Evolutionary conservation across 768 basidiomycete genomes (phyloP).

Genomic region (Macrolepiota fuliginosa): DNA sequence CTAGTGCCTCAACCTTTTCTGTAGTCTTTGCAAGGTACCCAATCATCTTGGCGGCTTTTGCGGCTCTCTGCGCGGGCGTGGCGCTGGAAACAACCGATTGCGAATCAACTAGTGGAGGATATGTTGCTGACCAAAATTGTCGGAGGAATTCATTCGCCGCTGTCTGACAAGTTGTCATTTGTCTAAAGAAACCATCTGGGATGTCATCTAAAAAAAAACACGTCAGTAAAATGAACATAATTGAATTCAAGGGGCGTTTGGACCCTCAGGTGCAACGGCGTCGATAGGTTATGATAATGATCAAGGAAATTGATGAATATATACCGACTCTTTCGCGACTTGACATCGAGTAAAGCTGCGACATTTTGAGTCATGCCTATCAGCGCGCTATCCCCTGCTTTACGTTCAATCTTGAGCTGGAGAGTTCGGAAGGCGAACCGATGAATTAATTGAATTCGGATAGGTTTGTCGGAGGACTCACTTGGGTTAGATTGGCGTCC

Average conservation of each 20-base stretch:
- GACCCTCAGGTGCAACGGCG: neutral
- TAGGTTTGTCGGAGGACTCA: slow-evolving; percentile 24
- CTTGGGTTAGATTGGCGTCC: slow-evolving; percentile 56
- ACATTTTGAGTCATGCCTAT: slow-evolving; percentile 80
- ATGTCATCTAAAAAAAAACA: slow-evolving; percentile 58
- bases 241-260: neutral
- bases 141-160: slow-evolving; percentile 95
- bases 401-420: slow-evolving; percentile 68
- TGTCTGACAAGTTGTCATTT: slow-evolving; percentile 89
- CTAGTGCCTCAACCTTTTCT: slow-evolving; percentile 80
- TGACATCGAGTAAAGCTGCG: slow-evolving; percentile 64
- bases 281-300: neutral
- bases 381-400: slow-evolving; percentile 66
- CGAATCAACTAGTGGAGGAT: slow-evolving; percentile 64
- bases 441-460: neutral
- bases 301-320: neutral
- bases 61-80: slow-evolving; percentile 66
- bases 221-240: slow-evolving; percentile 7
- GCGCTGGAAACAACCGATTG: slow-evolving; percentile 30
- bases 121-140: slow-evolving; percentile 90
- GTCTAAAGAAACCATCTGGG: slow-evolving; percentile 71
- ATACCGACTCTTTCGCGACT: slow-evolving; percentile 58
- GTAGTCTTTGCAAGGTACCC: slow-evolving; percentile 75
- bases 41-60: slow-evolving; percentile 87
- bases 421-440: neutral